Conservation (phyloP, 2,329 filamentous ascomycete species). For the Hortaea werneckii region DNA sequence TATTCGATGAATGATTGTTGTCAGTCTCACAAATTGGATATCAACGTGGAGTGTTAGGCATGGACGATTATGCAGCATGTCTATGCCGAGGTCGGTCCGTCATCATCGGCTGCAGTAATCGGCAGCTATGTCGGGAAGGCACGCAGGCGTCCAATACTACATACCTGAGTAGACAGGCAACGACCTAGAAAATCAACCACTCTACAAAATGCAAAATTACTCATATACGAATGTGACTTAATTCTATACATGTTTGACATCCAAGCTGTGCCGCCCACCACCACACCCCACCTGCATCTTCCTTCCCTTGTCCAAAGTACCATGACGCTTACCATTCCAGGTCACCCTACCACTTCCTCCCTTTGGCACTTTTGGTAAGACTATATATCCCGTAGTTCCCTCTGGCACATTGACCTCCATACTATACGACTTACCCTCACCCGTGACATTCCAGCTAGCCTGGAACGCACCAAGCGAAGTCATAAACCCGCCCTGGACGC, state of each 20-base stretch:
- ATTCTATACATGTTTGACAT: not conserved
- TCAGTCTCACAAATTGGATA: no score
- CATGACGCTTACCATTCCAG: constrained; percentile 2
- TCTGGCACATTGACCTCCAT: constrained; percentile 17
- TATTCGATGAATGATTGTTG: no score
- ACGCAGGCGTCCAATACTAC: no score
- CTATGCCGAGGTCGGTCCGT: no score
- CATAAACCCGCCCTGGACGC: constrained; percentile 36
- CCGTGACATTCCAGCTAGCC: constrained; percentile 24
- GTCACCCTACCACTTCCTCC: not conserved
- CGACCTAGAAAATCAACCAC: no score
- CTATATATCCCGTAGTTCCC: constrained; percentile 22
- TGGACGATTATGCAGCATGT: no score
- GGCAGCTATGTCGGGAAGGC: no score
- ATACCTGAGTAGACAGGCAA: no score
- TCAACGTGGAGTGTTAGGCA: no score
- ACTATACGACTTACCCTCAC: constrained; percentile 9
- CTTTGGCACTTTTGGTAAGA: constrained; percentile 12
- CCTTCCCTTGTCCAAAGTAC: not conserved
- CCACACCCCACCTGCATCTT: not conserved
- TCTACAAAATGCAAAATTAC: no score
- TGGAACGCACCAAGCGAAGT: constrained; percentile 35
- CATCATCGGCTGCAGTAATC: no score
- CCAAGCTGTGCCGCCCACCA: constrained; percentile 1
- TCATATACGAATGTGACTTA: no score